Base-by-base conservation (phyloP, 345 rosid genomes). In the Arabis alpina region DNA sequence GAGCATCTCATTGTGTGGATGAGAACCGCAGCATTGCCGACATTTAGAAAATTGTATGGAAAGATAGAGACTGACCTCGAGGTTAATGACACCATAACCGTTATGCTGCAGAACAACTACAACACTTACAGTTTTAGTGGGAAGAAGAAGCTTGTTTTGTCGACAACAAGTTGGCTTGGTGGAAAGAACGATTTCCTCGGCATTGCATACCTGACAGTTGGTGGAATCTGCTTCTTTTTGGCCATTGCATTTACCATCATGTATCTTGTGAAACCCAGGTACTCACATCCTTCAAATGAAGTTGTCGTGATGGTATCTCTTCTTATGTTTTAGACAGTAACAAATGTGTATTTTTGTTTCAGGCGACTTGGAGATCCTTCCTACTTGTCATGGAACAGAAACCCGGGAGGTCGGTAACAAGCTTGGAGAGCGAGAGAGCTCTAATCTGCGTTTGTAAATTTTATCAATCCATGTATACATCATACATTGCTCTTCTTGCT, bases 21-120 rank as follows among this genome's bases (percentile, higher is more conserved):
- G 99, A 86, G 98, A 78, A 94, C 99, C n/a, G 99, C 99, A 70
- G 99, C 99, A 9, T 82, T 91, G 76, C 99, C 98, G 59, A 94
- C 99, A 58, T 94, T 94, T 76, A 89, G 98, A 74, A 94, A 94
- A 81, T 80, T 94, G 70, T 91, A 91, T 39, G 99, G 98, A 64
- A 91, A 83, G 88, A 92, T 94, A 78, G 99, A 94, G 82, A 71
- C 41, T 52, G 93, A 94, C 78, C 96, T 94, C 36, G 47, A 80
- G 48, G 73, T 39, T 51, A 76, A 81, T 61, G 93, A 92, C 64
- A 56, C 32, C 42, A 83, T 94, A 75, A 0, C 47, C 1, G 93
- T 94, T 48, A 79, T 64, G 0, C 44, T 94, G 85, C 41, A 6
- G 57, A 94, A 94, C 82, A 50, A 74, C 70, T 91, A 94, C 82